These are phyloP conservation scores for Phytophthora pseudosyringae DNA, from an alignment of 352 stramenopile genomes.

Conservation along the genomic window DNA sequence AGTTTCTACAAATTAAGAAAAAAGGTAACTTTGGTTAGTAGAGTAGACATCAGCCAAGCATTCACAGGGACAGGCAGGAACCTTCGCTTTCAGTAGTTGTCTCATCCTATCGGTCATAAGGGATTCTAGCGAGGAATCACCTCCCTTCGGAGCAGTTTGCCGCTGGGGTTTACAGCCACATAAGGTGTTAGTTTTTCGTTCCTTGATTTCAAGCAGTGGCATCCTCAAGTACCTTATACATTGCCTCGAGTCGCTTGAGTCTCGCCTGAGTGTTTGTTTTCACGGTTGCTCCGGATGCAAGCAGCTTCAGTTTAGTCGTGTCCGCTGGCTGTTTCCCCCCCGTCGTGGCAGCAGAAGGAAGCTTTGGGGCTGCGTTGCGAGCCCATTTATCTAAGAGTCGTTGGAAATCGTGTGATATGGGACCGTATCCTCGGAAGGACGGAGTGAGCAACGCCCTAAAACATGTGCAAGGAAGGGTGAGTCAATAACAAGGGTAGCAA, in stretches of 20 bases:
- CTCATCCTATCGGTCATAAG: constrained; percentile 57
- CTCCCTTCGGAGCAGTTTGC: constrained; percentile 40
- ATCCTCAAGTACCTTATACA: constrained; percentile 63
- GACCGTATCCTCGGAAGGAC: constrained; percentile 61
- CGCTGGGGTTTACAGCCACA: constrained; percentile 25
- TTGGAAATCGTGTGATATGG: constrained; percentile 61
- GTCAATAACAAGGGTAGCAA: constrained; percentile 6
- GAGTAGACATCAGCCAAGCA: background rate
- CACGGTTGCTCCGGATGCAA: constrained; percentile 56
- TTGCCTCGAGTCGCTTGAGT: constrained; percentile 70
- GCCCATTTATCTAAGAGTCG: constrained; percentile 79
- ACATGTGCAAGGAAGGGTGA: constrained; percentile 1
- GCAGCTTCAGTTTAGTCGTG: constrained; percentile 46
- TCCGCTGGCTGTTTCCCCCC: constrained; percentile 20
- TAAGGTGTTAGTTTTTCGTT: constrained; percentile 1
- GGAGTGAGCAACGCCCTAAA: constrained; percentile 63
- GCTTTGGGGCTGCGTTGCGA: constrained; percentile 38
- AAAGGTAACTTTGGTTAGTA: background rate
- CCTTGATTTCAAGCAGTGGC: background rate
- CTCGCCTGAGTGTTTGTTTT: constrained; percentile 46
- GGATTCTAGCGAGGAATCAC: constrained; percentile 45
- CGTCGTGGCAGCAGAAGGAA: constrained; percentile 20
- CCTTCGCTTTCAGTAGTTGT: constrained; percentile 51
- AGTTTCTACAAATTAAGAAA: constrained; percentile 23
- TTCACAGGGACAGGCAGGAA: constrained; percentile 12